phyloP scores from a whole-genome alignment of 306 rosid genomes.

The Begonia loranthoides region DNA sequence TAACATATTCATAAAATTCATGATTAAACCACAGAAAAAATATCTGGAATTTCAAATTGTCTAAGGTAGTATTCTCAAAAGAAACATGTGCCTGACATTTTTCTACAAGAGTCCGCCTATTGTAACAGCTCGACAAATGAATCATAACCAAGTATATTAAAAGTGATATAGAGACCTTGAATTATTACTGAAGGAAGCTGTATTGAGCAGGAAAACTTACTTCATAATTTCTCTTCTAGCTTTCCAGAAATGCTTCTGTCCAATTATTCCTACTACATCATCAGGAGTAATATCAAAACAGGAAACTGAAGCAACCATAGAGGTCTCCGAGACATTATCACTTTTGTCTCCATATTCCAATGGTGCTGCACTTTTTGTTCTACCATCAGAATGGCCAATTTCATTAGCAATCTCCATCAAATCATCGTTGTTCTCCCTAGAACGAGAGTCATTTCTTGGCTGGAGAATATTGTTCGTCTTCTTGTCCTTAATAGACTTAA shows the following conservation, averaged over 20 bases:
- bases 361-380: slow-evolving; percentile 22
- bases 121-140: neutral
- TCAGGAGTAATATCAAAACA: slow-evolving; percentile 56
- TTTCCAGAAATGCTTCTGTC: slow-evolving; percentile 93
- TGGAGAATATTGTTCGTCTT: slow-evolving; percentile 18
- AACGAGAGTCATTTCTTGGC: slow-evolving; percentile 18
- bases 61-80: no score
- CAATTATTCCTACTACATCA: slow-evolving; percentile 75
- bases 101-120: neutral
- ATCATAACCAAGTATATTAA: neutral
- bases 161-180: neutral
- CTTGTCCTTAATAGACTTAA: slow-evolving; percentile 30
- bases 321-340: slow-evolving; percentile 51
- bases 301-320: slow-evolving; percentile 47
- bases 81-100: neutral
- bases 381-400: slow-evolving; percentile 19
- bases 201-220: slow-evolving; percentile 38
- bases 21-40: no score
- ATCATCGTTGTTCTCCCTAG: slow-evolving; percentile 21
- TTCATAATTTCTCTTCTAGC: slow-evolving; percentile 79
- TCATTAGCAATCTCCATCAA: slow-evolving; percentile 26
- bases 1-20: no score
- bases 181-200: slow-evolving; percentile 9
- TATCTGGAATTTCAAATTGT: no score
- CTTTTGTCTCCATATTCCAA: slow-evolving; percentile 36